Base-by-base conservation (phyloP, 1,284 basidiomycete species). In the Papiliotrema terrestris region DNA sequence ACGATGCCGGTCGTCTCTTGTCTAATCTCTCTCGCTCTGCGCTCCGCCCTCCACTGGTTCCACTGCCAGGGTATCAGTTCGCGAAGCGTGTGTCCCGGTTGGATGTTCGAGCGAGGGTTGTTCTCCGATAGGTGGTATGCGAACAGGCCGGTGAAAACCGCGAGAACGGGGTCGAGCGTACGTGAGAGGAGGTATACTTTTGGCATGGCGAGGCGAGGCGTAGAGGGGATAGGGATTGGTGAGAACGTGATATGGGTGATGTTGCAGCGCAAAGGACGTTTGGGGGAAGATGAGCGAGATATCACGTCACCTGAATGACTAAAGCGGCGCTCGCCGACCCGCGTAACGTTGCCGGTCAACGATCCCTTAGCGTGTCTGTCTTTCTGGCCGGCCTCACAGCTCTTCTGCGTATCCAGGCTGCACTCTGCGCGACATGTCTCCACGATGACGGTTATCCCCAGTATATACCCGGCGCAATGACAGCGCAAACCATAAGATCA, bases 91-190 rank as follows among this genome's bases (percentile, higher is more conserved):
- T 89, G 81, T 8, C 86, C 84, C n/a, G 80, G 78, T 1, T 83
- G 78, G 15, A 86, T 81, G 11, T 83, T 85, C 2, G 86, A 88
- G 49, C 90, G 84, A 5, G 91, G 91, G 73, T 93, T 86, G 39
- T 81, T 87, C 73, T 93, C 90, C 75, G 88, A 83, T 22, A 94
- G 82, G 71, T 89, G 85, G 73, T 86, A 93, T 1, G 91, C 91
- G 43, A 92, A 78, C 43, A 86, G 73, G 19, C 91, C 76, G 1
- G 90, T 92, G 72, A 91, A 89, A 44, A 90, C 76, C 14, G 88
- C 90, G 19, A 93, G 78, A 25, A 89, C 58, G 17, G 87, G 87
- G 74, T 91, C 89, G 22, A 90, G 66, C 9, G 72, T 72, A 20
- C 73, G 65, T 6, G 71, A 73, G 43, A 77, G 71, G 49, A 77